Base-by-base conservation (phyloP, 352 stramenopile species). In the Globisporangium echinulatum region DNA sequence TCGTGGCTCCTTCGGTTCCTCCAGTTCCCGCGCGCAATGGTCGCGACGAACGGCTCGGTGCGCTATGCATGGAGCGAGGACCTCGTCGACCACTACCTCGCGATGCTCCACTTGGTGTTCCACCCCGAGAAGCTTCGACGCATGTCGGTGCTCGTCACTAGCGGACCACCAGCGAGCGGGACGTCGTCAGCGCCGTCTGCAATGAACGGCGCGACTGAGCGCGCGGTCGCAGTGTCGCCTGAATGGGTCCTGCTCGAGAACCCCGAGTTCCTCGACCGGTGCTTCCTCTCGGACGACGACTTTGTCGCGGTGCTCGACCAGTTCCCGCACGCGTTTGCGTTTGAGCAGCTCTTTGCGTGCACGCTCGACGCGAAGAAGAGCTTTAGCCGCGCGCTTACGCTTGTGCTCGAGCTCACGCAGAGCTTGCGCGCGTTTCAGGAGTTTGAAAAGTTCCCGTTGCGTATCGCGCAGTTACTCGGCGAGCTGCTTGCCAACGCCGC, bases 221-320 rank as follows among this genome's bases (percentile, higher is more conserved):
- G 52, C 5, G 38, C 40, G 1, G 75, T 67, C 5, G 46, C 72
- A 5, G 64, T 85, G 6, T 90, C 79, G 17, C 70, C 81, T 0
- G 83, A 95, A 55, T 95, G 83, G 85, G 78, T 95, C 19, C 59
- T 95, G 10, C 59, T 95, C 17, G 82, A 95, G 56, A 93, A 93
- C 50, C 84, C 84, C 7, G 82, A 91, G 48, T 76, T 89, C 58
- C 60, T 93, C 39, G 84, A 93, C 63, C 77, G 78, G 3, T 90
- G 84, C 53, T 92, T 85, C 58, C 59, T 95, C 1, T 92, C 82
- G 0, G 85, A 95, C 51, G 84, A 90, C 61, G 85, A 95, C 64
- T 95, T 93, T 38, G 78, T 92, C 4, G 80, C 81, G 0, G 74
- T 95, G 1, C 59, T 92, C 44, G 88, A 91, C n/a, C 85, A 95